phyloP scores from a whole-genome alignment of 2,329 filamentous ascomycete genomes.

The Fusarium luffae region DNA sequence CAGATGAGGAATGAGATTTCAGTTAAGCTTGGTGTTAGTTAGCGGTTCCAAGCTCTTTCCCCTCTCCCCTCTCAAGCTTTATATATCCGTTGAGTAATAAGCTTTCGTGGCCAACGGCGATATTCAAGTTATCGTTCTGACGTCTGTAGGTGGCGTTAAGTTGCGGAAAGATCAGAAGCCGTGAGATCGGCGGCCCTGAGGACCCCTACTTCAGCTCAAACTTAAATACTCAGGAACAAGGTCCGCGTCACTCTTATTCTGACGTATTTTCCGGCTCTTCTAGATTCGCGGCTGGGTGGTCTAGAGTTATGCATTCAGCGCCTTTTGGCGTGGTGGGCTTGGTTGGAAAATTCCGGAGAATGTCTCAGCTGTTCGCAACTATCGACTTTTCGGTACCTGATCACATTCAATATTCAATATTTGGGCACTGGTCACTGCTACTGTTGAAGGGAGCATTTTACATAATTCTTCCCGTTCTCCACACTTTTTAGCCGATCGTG shows the following conservation, averaged over 20 bases:
- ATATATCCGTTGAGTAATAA: background rate
- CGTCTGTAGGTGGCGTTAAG: slow-evolving; percentile 8
- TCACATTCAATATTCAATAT: slow-evolving; percentile 1
- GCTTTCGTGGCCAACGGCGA: background rate
- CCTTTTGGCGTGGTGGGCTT: background rate
- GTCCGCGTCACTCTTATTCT: background rate
- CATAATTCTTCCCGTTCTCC: too few species aligned
- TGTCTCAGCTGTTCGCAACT: slow-evolving; percentile 22
- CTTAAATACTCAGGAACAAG: slow-evolving; percentile 26
- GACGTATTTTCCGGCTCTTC: background rate
- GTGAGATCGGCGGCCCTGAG: slow-evolving; percentile 21
- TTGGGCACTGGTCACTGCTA: too few species aligned
- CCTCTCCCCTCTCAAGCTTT: background rate
- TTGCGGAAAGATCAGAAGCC: slow-evolving; percentile 23
- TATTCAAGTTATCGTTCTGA: background rate
- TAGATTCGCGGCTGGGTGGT: background rate
- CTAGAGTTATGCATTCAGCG: background rate
- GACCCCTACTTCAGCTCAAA: slow-evolving; percentile 5
- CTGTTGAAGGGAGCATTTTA: background rate
- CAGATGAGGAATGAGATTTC: background rate
- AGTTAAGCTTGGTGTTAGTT: background rate
- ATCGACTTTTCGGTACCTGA: background rate
- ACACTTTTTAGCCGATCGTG: background rate
- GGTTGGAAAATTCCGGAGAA: background rate
- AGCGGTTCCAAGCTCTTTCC: fast-evolving